A percentile compares a stretch with the other conserved stretches of the same genome.
phyloP scores from a whole-genome alignment of 2,329 filamentous ascomycete genomes.

The Colletotrichum phormii region DNA sequence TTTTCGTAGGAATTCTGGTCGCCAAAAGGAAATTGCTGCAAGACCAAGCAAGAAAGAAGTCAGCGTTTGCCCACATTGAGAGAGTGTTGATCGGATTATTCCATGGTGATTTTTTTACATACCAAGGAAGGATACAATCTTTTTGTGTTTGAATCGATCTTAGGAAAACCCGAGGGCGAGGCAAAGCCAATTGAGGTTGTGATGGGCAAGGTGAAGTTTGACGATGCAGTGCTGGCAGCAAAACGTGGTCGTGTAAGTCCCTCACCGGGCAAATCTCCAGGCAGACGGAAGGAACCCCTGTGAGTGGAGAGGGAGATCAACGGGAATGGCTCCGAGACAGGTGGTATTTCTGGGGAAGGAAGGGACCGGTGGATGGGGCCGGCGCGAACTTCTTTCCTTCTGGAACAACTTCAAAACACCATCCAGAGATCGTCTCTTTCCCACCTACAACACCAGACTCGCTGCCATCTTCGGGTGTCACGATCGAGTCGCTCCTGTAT shows the following conservation, averaged over 20 bases:
- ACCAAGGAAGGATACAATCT: background rate
- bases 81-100: background rate
- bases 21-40: background rate
- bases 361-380: constrained; percentile 22
- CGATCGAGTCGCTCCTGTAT: background rate
- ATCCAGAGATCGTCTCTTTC: constrained; percentile 18
- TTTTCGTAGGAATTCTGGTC: background rate
- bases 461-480: constrained; percentile 10
- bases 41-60: background rate
- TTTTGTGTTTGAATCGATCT: background rate
- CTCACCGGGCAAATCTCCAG: background rate
- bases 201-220: background rate
- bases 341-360: constrained; percentile 20
- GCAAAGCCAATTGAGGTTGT: background rate
- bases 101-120: background rate
- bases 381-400: constrained; percentile 24
- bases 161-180: background rate
- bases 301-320: background rate
- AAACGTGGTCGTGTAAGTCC: background rate
- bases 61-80: background rate
- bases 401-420: constrained; percentile 35
- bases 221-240: constrained; percentile 3
- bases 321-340: constrained; percentile 25
- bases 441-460: constrained; percentile 2
- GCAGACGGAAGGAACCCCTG: background rate